These are phyloP conservation scores for Clausena lansium DNA, from an alignment of 345 rosid species.

Conservation along the genomic window DNA sequence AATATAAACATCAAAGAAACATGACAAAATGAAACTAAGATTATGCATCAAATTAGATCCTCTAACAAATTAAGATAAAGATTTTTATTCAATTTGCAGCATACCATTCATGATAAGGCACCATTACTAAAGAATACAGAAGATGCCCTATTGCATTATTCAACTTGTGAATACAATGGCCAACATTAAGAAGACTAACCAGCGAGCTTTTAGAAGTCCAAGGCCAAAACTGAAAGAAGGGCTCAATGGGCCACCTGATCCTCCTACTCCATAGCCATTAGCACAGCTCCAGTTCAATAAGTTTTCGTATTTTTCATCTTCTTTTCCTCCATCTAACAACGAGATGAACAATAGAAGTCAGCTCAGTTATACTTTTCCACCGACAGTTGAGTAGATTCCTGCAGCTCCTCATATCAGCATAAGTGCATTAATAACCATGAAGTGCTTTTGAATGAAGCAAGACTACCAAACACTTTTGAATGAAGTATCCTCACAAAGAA, in stretches of 20 bases:
- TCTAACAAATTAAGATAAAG: no score
- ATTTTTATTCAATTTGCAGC: no score
- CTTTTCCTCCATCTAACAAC: constrained; percentile 53
- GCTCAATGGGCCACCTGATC: constrained; percentile 77
- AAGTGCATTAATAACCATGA: background rate
- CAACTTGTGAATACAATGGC: no score
- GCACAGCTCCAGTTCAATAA: constrained; percentile 80
- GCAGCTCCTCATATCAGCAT: background rate
- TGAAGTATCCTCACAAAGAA: no score
- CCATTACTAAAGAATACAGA: no score
- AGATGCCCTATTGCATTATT: no score
- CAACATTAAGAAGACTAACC: constrained; percentile 38
- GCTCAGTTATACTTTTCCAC: background rate
- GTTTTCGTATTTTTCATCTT: constrained; percentile 46
- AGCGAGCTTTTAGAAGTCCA: constrained; percentile 72
- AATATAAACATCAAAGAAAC: no score
- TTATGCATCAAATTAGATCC: no score
- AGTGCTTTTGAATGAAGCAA: background rate
- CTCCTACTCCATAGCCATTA: constrained; percentile 65
- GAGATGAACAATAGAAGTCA: constrained; percentile 1
- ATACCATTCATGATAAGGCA: no score
- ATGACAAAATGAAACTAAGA: no score
- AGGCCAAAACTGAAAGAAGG: constrained; percentile 86
- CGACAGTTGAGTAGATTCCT: background rate
- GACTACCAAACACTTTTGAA: no score